phyloP scores from a whole-genome alignment of 768 basidiomycete genomes.

The Termitomyces eurrhizus region DNA sequence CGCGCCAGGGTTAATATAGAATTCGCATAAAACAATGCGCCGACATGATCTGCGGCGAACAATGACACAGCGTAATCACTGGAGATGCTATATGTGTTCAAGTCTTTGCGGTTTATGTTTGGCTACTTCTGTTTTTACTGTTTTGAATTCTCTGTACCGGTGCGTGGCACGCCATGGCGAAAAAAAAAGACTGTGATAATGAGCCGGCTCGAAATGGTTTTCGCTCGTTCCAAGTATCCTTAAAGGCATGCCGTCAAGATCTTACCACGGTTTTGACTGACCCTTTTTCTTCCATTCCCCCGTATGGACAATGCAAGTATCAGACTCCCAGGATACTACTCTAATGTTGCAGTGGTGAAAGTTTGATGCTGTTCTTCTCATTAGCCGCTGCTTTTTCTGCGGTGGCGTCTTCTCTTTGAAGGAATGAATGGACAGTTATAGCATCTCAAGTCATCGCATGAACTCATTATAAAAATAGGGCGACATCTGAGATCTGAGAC shows the following conservation, averaged over 20 bases:
- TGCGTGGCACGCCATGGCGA: background rate
- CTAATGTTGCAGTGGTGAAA: background rate
- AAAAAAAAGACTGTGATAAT: background rate
- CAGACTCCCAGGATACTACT: background rate
- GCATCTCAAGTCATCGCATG: background rate
- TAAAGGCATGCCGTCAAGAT: background rate
- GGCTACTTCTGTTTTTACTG: background rate
- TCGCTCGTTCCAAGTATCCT: background rate
- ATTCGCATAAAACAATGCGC: too few species aligned
- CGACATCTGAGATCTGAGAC: background rate
- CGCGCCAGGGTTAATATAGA: background rate
- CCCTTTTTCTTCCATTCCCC: background rate
- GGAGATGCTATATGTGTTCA: too few species aligned
- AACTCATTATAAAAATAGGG: background rate
- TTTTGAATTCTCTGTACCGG: too few species aligned
- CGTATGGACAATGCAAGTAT: background rate
- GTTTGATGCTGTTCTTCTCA: too few species aligned
- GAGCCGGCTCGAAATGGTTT: background rate
- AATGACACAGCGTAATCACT: background rate
- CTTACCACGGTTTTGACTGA: background rate
- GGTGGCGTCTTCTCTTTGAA: background rate
- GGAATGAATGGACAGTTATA: background rate
- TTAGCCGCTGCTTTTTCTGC: background rate
- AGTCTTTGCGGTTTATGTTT: too few species aligned
- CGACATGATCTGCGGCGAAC: background rate